Base-by-base conservation (phyloP, 2,329 filamentous ascomycete species). In the Penicillium hesseltinei region DNA sequence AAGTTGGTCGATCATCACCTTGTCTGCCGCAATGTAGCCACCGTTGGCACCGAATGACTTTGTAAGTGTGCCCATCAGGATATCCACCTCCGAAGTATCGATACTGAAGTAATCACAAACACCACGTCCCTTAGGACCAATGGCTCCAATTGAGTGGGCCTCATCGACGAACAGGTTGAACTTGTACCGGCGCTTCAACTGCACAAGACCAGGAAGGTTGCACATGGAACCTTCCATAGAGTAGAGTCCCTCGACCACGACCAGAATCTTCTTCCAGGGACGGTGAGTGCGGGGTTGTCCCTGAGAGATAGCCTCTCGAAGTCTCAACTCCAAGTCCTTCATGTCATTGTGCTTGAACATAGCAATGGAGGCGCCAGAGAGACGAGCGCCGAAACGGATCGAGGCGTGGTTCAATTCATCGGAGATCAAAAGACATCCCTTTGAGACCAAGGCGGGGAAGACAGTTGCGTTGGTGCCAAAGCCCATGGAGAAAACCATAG, bases 221-320 rank as follows among this genome's bases (percentile, higher is more conserved):
- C 91, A 94, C 90, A 99, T 96, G 64, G 92, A 97, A 48, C 94
- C 94, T 79, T 99, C 94, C 94, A 99, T 99, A 1, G 93, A 97
- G 82, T 99, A 99, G 21, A 99, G 84, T 66, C 94, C 94, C 75
- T 99, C 94, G 38, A 99, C 91, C 38, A 93, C 92, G 44, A 99
- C 90, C 51, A 99, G 76, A 59, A 99, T 97, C 85, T 97, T 99
- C 83, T 96, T 97, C 94, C 94, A 99, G 1, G 94, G 94, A 31
- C 94, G 89, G 76, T 99, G 94, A n/a, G 93, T 99, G 64, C 94
- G 89, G 52, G 94, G 94, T 73, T 99, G 94, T 44, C 94, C 94
- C 77, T 97, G 93, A 15, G 93, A 92, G 71, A 99, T 97, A 64
- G 88, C 89, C 72, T 97, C 92, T 42, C 94, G 89, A 7, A 99